These are phyloP conservation scores for Oehlia diaphana DNA, from an alignment of 192 early-diverging fungal genomes.

Conservation along the genomic window DNA sequence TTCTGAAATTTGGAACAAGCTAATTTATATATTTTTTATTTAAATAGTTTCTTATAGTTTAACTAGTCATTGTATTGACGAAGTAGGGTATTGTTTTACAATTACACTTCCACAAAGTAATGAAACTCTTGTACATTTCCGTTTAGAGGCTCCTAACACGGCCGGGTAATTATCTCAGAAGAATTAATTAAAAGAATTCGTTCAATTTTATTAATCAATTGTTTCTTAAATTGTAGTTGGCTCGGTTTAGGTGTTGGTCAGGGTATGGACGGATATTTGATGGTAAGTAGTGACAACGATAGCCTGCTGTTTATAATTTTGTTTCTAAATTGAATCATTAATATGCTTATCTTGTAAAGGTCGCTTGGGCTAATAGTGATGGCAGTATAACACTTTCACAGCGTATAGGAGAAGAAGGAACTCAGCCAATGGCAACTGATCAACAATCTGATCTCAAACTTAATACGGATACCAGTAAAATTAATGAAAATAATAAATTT, in stretches of 20 bases:
- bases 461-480: neutral
- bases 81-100: neutral
- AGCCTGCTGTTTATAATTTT: neutral
- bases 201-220: neutral
- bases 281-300: slow-evolving; percentile 1
- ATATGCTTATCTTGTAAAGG: neutral
- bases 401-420: neutral
- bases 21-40: neutral
- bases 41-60: neutral
- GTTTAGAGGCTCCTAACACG: neutral
- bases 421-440: neutral
- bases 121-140: neutral
- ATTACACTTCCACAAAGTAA: neutral
- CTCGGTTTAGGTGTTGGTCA: slow-evolving; percentile 15
- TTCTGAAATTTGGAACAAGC: too few species aligned
- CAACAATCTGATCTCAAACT: slow-evolving; percentile 10
- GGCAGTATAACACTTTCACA: slow-evolving; percentile 1
- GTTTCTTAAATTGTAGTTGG: slow-evolving; percentile 4
- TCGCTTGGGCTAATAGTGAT: slow-evolving; percentile 8
- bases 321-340: neutral
- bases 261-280: slow-evolving; percentile 17
- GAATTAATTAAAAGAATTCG: neutral
- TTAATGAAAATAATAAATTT: neutral
- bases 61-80: neutral
- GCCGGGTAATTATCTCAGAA: slow-evolving; percentile 19